phyloP scores from a whole-genome alignment of 148 eudicot genomes.

The Persicaria tinctoria region DNA sequence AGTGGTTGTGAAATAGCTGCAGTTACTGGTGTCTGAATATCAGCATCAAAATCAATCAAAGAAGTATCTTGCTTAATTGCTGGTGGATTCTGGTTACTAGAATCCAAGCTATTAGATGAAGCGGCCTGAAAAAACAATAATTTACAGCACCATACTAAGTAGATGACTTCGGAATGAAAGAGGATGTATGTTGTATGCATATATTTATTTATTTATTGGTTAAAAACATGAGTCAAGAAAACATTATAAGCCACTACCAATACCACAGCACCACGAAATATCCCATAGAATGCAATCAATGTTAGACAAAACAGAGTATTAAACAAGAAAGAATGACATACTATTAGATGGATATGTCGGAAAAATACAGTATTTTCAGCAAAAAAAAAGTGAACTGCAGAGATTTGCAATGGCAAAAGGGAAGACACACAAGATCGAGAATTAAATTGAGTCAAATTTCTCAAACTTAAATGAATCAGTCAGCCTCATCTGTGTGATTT shows the following conservation, averaged over 20 bases:
- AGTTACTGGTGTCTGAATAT: no score
- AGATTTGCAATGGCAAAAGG: not conserved
- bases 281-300: no score
- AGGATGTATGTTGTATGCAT: not conserved
- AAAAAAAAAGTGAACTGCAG: no score
- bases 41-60: conserved; percentile 28
- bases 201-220: not conserved
- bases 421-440: not conserved
- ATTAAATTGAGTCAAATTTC: not conserved
- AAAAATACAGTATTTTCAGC: no score
- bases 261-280: not conserved
- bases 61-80: conserved; percentile 58
- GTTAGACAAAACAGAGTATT: no score
- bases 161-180: not conserved
- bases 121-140: conserved; percentile 41
- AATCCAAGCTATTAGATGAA: conserved; percentile 86
- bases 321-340: not conserved
- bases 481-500: conserved; percentile 44
- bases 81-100: conserved; percentile 55
- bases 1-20: no score
- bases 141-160: not conserved
- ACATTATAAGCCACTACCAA: not conserved
- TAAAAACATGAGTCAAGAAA: not conserved
- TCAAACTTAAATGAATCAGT: not conserved
- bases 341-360: no score